Conservation (phyloP, 441 rosid species). For the Mallotus japonicus region DNA sequence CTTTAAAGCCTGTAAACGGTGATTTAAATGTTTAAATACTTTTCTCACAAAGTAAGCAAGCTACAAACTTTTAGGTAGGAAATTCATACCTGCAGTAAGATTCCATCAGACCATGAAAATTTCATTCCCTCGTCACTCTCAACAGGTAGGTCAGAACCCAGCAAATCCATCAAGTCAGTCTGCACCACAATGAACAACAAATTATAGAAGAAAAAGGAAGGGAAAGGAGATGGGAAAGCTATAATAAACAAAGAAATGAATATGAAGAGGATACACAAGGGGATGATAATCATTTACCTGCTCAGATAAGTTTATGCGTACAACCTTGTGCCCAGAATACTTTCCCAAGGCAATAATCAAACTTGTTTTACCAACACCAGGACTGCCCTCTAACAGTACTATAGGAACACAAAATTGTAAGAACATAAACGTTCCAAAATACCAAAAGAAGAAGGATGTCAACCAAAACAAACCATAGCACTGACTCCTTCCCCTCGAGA, state of each 20-base stretch:
- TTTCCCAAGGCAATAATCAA: slow-evolving; percentile 85
- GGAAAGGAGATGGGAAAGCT: background rate
- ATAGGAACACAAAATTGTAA: slow-evolving; percentile 31
- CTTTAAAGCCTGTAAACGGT: slow-evolving; percentile 70
- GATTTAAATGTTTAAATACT: background rate
- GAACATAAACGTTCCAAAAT: slow-evolving; percentile 16
- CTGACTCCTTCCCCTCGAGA: background rate
- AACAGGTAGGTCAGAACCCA: slow-evolving; percentile 94
- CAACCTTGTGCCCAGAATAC: slow-evolving; percentile 95
- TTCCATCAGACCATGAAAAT: slow-evolving; percentile 99
- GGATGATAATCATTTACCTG: slow-evolving; percentile 53
- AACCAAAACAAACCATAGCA: background rate
- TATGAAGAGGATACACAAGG: background rate
- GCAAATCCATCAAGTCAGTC: slow-evolving; percentile 99
- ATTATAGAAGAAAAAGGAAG: background rate
- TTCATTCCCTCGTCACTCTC: slow-evolving; percentile 89
- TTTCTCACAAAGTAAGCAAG: slow-evolving; percentile 3
- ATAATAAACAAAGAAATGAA: background rate
- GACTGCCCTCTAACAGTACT: slow-evolving; percentile 98
- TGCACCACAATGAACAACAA: slow-evolving; percentile 42
- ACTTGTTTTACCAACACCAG: slow-evolving; percentile 99
- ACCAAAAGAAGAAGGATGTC: slow-evolving; percentile 8
- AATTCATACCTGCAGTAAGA: slow-evolving; percentile 72
- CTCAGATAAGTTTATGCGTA: slow-evolving; percentile 96
- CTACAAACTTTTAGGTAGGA: slow-evolving; percentile 16